Conservation (phyloP, 2,329 filamentous ascomycete genomes). For the Hypoxylon sp. region DNA sequence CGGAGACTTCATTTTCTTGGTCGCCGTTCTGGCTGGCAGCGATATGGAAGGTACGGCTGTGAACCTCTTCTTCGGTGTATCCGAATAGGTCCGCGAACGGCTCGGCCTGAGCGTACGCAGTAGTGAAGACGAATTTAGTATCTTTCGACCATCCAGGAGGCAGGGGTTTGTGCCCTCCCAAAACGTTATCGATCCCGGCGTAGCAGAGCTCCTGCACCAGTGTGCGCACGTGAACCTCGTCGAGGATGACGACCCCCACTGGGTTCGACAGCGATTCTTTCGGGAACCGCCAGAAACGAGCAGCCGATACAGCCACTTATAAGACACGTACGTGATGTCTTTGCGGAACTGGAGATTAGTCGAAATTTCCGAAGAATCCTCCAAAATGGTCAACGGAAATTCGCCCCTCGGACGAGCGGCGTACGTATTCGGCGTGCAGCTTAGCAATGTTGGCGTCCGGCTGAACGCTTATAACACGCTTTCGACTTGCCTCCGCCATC, state of each 20-base stretch:
- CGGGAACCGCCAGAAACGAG: no score
- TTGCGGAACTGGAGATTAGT: background rate
- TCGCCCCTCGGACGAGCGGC: background rate
- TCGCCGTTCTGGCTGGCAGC: background rate
- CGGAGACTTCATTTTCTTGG: background rate
- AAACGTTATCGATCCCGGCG: background rate
- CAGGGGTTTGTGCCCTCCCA: background rate
- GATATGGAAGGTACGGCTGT: background rate
- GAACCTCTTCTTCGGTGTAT: background rate
- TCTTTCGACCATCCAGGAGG: background rate
- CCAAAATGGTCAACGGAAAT: background rate
- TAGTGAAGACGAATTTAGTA: background rate
- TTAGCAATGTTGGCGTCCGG: background rate
- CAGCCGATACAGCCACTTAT: background rate
- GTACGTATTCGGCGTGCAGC: background rate
- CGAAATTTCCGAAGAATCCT: background rate
- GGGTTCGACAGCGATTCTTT: no score
- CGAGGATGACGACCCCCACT: background rate
- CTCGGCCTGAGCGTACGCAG: background rate
- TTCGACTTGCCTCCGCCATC: background rate
- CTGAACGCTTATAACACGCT: background rate
- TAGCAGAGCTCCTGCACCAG: background rate
- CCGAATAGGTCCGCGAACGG: background rate
- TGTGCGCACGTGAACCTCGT: constrained; percentile 5
- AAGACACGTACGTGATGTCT: background rate